Conservation (phyloP, 2,329 filamentous ascomycete species). For the Hymenoscyphus fraxineus region DNA sequence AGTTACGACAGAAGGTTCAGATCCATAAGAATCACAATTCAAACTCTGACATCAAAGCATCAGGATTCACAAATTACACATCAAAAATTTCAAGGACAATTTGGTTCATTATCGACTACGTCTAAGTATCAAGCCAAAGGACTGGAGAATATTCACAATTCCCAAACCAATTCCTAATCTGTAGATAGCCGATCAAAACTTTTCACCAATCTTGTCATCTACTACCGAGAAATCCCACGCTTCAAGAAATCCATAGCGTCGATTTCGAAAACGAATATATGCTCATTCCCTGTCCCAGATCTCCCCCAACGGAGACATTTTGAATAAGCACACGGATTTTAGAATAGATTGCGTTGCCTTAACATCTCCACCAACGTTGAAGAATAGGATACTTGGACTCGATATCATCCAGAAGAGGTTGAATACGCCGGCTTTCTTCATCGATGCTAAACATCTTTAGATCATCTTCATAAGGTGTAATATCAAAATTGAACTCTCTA, state of each 20-base stretch:
- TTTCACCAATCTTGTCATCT: slow-evolving; percentile 1
- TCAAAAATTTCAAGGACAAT: not conserved
- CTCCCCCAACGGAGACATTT: not conserved
- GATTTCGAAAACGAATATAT: not conserved
- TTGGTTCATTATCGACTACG: slow-evolving; percentile 1
- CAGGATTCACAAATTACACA: too few relatives aligned
- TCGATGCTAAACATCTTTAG: slow-evolving; percentile 5
- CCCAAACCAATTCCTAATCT: not conserved
- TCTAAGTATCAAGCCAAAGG: not conserved
- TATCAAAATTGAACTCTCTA: slow-evolving; percentile 24
- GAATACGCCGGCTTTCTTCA: slow-evolving; percentile 5
- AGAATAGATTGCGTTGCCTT: not conserved
- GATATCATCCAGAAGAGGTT: slow-evolving; percentile 4
- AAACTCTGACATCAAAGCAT: too few relatives aligned
- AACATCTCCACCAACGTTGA: slow-evolving; percentile 5
- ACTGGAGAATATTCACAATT: not conserved
- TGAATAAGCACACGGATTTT: not conserved
- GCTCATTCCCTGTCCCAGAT: not conserved
- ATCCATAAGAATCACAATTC: too few relatives aligned
- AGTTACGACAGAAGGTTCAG: too few relatives aligned
- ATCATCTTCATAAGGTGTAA: not conserved
- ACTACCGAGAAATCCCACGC: slow-evolving; percentile 1
- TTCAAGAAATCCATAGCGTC: not conserved
- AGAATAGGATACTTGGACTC: slow-evolving; percentile 9
- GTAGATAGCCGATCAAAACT: slow-evolving; percentile 2